A percentile compares a stretch with the other conserved stretches of the same genome.
phyloP scores from a whole-genome alignment of 2,329 filamentous ascomycete species.

The Ophiostoma triangulosporum region DNA sequence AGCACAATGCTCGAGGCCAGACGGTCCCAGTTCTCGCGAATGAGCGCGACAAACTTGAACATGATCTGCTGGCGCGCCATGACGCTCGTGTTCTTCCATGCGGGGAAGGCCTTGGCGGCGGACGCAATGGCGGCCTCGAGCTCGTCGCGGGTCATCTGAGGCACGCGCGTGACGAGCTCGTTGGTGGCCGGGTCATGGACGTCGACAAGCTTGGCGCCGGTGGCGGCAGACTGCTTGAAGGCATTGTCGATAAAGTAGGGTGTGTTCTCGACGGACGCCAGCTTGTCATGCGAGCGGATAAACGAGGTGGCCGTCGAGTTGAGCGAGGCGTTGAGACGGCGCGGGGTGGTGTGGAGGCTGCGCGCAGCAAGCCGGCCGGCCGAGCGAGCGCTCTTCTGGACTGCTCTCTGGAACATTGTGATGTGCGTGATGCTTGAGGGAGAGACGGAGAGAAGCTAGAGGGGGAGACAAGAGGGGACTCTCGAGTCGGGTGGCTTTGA shows the following conservation, averaged over 20 bases:
- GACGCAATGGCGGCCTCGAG: constrained; percentile 62
- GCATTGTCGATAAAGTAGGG: constrained; percentile 59
- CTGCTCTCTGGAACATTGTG: neutral
- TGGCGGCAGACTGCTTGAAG: constrained; percentile 52
- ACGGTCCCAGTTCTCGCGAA: constrained; percentile 77
- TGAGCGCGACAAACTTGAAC: constrained; percentile 71
- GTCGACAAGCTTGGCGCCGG: constrained; percentile 60
- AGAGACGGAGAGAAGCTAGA: neutral
- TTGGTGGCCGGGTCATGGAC: constrained; percentile 74
- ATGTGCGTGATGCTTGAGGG: neutral
- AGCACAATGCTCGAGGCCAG: constrained; percentile 73
- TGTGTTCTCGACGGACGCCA: constrained; percentile 1
- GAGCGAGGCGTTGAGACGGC: neutral
- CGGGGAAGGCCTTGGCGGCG: constrained; percentile 60
- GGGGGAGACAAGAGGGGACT: too few relatives aligned
- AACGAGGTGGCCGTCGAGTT: constrained; percentile 2
- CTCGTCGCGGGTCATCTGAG: constrained; percentile 67
- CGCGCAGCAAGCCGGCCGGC: neutral
- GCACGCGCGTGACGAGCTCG: constrained; percentile 70
- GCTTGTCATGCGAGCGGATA: constrained; percentile 5
- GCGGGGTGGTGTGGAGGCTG: neutral
- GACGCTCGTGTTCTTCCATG: constrained; percentile 59
- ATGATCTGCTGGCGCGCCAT: constrained; percentile 69
- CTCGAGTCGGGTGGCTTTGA: neutral
- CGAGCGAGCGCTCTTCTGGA: neutral